Evolutionary conservation across 2,329 filamentous ascomycete species (phyloP).

Genomic region (Alternaria novae-zelandiae): DNA sequence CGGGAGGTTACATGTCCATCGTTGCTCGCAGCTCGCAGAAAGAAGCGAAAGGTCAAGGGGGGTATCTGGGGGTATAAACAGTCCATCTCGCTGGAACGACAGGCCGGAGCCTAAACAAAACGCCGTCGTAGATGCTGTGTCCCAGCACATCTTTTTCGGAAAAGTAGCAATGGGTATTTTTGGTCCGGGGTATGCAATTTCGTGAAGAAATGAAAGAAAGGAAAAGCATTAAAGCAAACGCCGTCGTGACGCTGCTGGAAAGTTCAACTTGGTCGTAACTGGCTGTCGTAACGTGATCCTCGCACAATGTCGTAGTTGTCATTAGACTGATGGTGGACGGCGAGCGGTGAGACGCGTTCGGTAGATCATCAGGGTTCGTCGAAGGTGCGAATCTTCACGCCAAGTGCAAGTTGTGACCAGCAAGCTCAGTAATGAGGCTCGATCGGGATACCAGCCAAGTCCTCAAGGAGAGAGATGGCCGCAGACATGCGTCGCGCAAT

Average conservation of each 20-base stretch:
- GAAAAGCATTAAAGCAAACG: neutral
- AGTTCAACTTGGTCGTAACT: neutral
- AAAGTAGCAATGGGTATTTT: neutral
- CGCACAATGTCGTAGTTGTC: neutral
- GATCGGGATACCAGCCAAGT: slow-evolving; percentile 16
- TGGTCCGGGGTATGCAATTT: neutral
- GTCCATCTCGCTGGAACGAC: neutral
- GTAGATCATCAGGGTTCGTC: neutral
- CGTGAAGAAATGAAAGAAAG: neutral
- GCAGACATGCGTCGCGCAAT: slow-evolving; percentile 14
- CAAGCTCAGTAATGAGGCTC: slow-evolving; percentile 18
- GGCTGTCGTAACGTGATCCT: neutral
- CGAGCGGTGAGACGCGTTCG: neutral
- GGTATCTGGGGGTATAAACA: slow-evolving; percentile 5
- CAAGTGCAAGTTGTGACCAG: neutral
- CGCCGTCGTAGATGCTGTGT: slow-evolving; percentile 1
- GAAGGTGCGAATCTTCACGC: neutral
- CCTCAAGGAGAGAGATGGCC: slow-evolving; percentile 16
- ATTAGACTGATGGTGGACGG: neutral
- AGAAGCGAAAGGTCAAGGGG: neutral
- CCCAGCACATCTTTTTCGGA: neutral
- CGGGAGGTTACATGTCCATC: neutral
- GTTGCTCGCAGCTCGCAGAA: neutral
- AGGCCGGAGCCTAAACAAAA: neutral
- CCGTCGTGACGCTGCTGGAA: neutral